These are phyloP conservation scores for Gossypium raimondii DNA, from an alignment of 345 rosid genomes.

Conservation along the genomic window DNA sequence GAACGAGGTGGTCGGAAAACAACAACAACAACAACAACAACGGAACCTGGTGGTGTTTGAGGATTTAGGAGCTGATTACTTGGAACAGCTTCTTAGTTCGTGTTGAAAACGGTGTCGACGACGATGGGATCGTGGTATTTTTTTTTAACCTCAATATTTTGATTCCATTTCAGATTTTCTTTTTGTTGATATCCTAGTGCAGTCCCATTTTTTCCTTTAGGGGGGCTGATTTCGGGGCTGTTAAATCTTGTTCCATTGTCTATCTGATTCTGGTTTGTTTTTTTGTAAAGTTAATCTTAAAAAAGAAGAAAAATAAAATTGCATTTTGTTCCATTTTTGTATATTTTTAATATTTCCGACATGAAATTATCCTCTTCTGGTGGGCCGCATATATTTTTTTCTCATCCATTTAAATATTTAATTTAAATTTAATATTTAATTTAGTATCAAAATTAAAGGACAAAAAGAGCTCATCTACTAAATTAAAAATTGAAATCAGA, in stretches of 20 bases:
- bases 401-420: too few relatives aligned
- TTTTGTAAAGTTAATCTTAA: too few relatives aligned
- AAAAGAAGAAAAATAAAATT: too few relatives aligned
- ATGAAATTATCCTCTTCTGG: too few relatives aligned
- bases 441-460: too few relatives aligned
- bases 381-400: too few relatives aligned
- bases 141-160: neutral
- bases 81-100: conserved; percentile 62
- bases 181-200: neutral
- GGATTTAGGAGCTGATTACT: conserved; percentile 66
- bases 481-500: too few relatives aligned
- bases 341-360: too few relatives aligned
- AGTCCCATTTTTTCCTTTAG: neutral
- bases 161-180: neutral
- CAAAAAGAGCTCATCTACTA: accelerated
- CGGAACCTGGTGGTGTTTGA: conserved; percentile 50
- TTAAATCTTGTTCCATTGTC: neutral
- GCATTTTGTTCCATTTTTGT: too few relatives aligned
- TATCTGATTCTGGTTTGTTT: neutral
- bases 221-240: neutral
- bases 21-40: conserved; percentile 9
- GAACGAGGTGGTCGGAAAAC: neutral
- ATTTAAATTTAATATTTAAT: too few relatives aligned
- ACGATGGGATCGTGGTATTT: neutral
- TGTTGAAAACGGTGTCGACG: conserved; percentile 19